phyloP scores from a whole-genome alignment of 2,329 filamentous ascomycete genomes.

The Zymoseptoria pseudotritici region DNA sequence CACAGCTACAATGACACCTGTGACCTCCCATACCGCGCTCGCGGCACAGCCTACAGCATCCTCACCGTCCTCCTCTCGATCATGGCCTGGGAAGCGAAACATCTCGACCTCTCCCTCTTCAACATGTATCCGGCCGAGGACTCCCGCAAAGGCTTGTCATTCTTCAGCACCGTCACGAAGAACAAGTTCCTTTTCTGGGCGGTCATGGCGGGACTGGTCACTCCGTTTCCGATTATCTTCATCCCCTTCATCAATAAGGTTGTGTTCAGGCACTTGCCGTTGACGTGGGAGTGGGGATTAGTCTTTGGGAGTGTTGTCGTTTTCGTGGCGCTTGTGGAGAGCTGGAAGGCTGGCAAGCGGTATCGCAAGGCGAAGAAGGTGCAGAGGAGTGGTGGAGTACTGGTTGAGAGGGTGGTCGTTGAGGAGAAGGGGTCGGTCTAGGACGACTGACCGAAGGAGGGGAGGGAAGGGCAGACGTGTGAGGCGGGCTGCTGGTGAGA shows the following conservation, averaged over 20 bases:
- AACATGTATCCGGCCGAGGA: constrained; percentile 36
- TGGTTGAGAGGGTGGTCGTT: neutral
- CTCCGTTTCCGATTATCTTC: constrained; percentile 40
- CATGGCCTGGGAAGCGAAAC: constrained; percentile 44
- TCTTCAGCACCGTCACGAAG: constrained; percentile 29
- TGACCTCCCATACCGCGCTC: constrained; percentile 37
- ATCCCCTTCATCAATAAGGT: constrained; percentile 39
- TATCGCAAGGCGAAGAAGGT: constrained; percentile 7
- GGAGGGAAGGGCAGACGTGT: neutral
- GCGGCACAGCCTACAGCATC: constrained; percentile 39
- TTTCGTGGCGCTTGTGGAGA: constrained; percentile 37
- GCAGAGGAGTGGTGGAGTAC: neutral
- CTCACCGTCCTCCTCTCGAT: constrained; percentile 39
- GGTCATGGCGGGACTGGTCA: constrained; percentile 35
- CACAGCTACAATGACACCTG: constrained; percentile 37
- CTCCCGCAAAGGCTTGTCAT: constrained; percentile 21
- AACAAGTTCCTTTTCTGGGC: constrained; percentile 39
- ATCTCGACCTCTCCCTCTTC: constrained; percentile 38
- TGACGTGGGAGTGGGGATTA: constrained; percentile 43
- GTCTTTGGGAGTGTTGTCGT: constrained; percentile 35
- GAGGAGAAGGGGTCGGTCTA: constrained; percentile 5
- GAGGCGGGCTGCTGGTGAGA: neutral
- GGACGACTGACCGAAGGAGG: neutral
- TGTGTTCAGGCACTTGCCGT: constrained; percentile 39
- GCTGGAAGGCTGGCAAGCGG: constrained; percentile 41